phyloP scores from a whole-genome alignment of 148 eudicot genomes.

The Spergularia marina region DNA sequence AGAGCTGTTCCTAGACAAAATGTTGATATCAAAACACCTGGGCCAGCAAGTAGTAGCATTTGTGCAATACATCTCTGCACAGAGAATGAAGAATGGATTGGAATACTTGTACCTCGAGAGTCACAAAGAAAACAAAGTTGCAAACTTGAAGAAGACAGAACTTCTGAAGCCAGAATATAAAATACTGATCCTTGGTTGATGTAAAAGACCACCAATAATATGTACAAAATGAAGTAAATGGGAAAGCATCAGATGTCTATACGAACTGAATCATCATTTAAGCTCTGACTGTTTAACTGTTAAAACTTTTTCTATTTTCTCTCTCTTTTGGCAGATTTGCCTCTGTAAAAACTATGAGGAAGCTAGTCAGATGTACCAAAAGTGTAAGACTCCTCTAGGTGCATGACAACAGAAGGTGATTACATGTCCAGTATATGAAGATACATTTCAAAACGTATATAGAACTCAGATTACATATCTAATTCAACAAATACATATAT shows the following conservation, averaged over 20 bases:
- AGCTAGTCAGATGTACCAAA: not conserved
- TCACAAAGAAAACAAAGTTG: not conserved
- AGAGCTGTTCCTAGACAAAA: conserved; percentile 82
- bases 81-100: not conserved
- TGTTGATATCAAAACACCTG: conserved; percentile 91
- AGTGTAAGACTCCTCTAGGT: no score
- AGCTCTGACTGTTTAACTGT: not conserved
- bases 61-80: conserved; percentile 81
- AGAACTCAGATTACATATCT: not conserved
- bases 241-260: not conserved
- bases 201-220: not conserved
- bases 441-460: not conserved
- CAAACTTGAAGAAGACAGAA: not conserved
- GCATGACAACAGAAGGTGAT: not conserved
- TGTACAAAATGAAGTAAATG: not conserved
- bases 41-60: conserved; percentile 95
- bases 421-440: not conserved
- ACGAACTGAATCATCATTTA: not conserved
- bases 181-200: not conserved
- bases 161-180: not conserved
- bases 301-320: no score
- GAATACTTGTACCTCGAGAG: not conserved
- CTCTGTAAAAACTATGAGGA: not conserved
- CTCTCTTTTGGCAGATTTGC: no score
- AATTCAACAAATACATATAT: not conserved